Base-by-base conservation (phyloP, 1,284 basidiomycete species). In the Leccinum fallax region DNA sequence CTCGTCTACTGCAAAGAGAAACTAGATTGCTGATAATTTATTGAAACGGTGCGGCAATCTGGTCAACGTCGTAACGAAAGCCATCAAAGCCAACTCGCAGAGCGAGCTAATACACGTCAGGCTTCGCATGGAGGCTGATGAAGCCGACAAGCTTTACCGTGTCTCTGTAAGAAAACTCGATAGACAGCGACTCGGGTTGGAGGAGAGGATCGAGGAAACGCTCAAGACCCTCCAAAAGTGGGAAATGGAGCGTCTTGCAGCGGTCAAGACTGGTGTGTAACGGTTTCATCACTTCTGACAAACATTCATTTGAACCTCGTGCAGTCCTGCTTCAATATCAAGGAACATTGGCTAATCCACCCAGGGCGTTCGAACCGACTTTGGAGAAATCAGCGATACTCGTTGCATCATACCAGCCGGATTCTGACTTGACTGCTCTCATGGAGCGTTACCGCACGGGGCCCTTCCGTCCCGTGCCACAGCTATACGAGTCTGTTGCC, bases 371-470 rank as follows among this genome's bases (percentile, higher is more conserved):
- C 53, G 83, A 85, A 38, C 79, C 85, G 0, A 83, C 90, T 5
- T 74, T 88, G 40, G 87, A 92, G 68, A 85, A 86, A 57, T 92
- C 91, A 1, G 79, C 82, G 1, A 88, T 90, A 2, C 83, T 93
- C 52, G 84, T 95, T 64, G 85, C 93, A 53, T 85, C 92, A 1
- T 96, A 87, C 75, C 87, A 94, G 66, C 94, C 94, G 2, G 93
- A 95, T 64, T 86, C 87, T 1, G 94, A 97, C 74, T 77, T 92
- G 62, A 88, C 80, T 21, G 90, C 88, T 5, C 83, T 95, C 62
- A 94, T 97, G 65, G 94, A 96, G 75, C 88, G 91, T 16, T 93
- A 93, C 72, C 86, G 94, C 60, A 96, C 93, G 1, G 94, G 94
- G 0, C 90, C 93, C 0, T 97, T 96, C 86, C 82, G 90, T 53